A percentile compares a stretch with the other conserved stretches of the same genome.
phyloP scores from a whole-genome alignment of 2,329 filamentous ascomycete species.

The Fusarium tupiense region DNA sequence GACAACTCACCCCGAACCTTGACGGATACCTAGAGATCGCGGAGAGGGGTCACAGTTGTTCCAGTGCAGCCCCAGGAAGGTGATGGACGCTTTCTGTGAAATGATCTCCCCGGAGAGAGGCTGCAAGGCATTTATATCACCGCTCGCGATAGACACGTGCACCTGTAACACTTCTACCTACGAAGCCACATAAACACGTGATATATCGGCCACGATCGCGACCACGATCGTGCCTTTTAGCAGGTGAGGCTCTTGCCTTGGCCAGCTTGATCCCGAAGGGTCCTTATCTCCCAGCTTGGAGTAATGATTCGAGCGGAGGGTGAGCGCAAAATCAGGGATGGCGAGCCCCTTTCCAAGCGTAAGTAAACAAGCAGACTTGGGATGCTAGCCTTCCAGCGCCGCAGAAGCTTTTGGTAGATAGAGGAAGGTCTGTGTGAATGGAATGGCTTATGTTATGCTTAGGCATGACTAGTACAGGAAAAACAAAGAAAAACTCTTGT shows the following conservation, averaged over 20 bases:
- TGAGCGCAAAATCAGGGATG: background rate
- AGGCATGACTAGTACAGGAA: background rate
- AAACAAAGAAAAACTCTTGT: background rate
- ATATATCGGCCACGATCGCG: background rate
- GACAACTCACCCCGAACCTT: background rate
- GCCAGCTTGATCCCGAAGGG: background rate
- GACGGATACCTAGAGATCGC: background rate
- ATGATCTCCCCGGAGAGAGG: background rate
- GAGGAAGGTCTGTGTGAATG: background rate
- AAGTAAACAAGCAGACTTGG: background rate
- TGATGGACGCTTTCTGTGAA: background rate
- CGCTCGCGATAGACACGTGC: background rate
- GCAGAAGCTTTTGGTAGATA: background rate
- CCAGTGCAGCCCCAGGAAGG: background rate
- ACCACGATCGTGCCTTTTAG: background rate
- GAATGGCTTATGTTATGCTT: background rate
- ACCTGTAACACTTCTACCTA: background rate
- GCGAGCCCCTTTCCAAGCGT: background rate
- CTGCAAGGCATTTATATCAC: background rate
- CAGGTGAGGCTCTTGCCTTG: background rate
- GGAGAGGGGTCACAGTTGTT: background rate
- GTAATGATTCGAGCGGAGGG: background rate
- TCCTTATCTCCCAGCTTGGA: background rate
- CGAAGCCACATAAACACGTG: background rate
- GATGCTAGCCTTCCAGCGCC: background rate